Evolutionary conservation across 2,329 filamentous ascomycete genomes (phyloP).

Genomic region (Stagonosporopsis cucurbitacearum): DNA sequence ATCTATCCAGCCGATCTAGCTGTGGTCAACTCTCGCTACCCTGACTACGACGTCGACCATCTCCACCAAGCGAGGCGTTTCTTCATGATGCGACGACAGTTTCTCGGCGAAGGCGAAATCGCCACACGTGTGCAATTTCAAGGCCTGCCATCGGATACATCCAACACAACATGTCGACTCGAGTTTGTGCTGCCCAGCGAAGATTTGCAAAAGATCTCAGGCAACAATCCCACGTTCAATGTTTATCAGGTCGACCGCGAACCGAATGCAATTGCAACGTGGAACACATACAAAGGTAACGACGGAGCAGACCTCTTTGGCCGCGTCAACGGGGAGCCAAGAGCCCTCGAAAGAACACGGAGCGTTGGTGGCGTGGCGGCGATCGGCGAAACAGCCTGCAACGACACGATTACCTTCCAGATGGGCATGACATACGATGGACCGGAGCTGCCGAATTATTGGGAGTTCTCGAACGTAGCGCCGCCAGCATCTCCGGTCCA

Average conservation of each 20-base stretch:
- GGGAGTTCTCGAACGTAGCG: conserved; percentile 33
- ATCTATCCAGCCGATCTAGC: conserved; percentile 33
- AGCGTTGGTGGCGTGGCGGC: conserved; percentile 26
- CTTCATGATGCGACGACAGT: conserved; percentile 41
- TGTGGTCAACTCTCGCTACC: conserved; percentile 39
- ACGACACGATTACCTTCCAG: conserved; percentile 39
- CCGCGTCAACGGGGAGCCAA: conserved; percentile 29
- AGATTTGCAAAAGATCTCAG: conserved; percentile 22
- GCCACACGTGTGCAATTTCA: conserved; percentile 37
- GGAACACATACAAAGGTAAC: conserved; percentile 29
- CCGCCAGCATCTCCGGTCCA: conserved; percentile 35
- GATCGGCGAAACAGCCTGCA: conserved; percentile 28
- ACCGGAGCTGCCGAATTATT: conserved; percentile 32
- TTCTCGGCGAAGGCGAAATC: conserved; percentile 25
- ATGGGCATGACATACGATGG: conserved; percentile 38
- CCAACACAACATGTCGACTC: conserved; percentile 33
- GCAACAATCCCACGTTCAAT: conserved; percentile 33
- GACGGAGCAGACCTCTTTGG: conserved; percentile 25
- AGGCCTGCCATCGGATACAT: conserved; percentile 4
- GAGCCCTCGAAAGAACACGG: conserved; percentile 23
- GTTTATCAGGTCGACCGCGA: conserved; percentile 33
- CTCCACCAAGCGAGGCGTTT: conserved; percentile 29
- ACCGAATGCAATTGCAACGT: conserved; percentile 24
- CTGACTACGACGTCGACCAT: conserved; percentile 25
- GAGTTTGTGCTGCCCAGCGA: conserved; percentile 33